Evolutionary conservation across 2,329 filamentous ascomycete genomes (phyloP).

Genomic region (Sarocladiaceae sp.): DNA sequence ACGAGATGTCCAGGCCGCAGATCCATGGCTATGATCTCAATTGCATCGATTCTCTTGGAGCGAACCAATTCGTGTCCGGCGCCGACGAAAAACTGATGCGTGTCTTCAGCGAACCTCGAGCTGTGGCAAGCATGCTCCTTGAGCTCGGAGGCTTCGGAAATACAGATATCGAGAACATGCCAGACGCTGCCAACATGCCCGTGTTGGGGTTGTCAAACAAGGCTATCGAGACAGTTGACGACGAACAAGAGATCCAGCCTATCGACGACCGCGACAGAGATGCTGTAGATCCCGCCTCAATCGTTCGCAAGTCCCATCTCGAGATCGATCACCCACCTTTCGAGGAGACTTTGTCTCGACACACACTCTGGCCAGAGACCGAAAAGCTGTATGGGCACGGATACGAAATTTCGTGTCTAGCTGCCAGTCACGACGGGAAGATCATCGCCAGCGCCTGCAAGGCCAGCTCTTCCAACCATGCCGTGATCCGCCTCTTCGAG

Average conservation of each 20-base stretch:
- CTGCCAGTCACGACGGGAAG: slow-evolving; percentile 67
- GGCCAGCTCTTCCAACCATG: slow-evolving; percentile 88
- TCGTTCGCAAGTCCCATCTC: slow-evolving; percentile 57
- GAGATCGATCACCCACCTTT: slow-evolving; percentile 71
- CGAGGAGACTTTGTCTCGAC: slow-evolving; percentile 83
- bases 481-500: slow-evolving; percentile 88
- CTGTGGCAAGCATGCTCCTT: slow-evolving; percentile 70
- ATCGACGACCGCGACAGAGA: slow-evolving; percentile 47
- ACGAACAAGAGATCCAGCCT: slow-evolving; percentile 40
- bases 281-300: slow-evolving; percentile 49
- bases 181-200: slow-evolving; percentile 90
- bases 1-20: slow-evolving; percentile 91
- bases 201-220: slow-evolving; percentile 96
- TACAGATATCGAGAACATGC: slow-evolving; percentile 46
- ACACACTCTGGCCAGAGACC: slow-evolving; percentile 91
- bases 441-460: slow-evolving; percentile 89
- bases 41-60: slow-evolving; percentile 75
- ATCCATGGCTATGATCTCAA: slow-evolving; percentile 98
- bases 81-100: slow-evolving; percentile 98
- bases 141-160: slow-evolving; percentile 59
- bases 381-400: slow-evolving; percentile 98
- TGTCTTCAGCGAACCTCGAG: slow-evolving; percentile 86
- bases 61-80: slow-evolving; percentile 81
- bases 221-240: slow-evolving; percentile 62
- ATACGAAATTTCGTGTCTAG: slow-evolving; percentile 89